Evolutionary conservation across 1,139 yeast genomes (phyloP).

Genomic region (Spathaspora sp.): DNA sequence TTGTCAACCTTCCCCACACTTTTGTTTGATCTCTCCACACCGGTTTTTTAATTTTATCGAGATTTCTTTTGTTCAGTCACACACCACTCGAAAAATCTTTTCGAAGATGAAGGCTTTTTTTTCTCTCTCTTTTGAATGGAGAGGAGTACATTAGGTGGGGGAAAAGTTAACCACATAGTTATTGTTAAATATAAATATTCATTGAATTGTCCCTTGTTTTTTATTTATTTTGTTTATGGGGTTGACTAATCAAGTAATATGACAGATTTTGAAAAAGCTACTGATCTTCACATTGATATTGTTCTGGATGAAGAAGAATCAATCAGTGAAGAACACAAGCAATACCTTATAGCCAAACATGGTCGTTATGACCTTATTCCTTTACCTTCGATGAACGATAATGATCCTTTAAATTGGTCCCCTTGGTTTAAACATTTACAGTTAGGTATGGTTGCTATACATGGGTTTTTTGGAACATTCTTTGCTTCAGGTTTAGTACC

Average conservation of each 20-base stretch:
- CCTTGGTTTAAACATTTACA: slow-evolving; percentile 13
- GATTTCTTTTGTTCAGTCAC: not conserved
- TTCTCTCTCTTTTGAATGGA: too few species aligned
- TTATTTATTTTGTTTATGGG: too few species aligned
- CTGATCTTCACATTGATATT: not conserved
- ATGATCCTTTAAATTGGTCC: slow-evolving; percentile 22
- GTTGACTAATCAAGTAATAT: not conserved
- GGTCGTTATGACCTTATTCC: slow-evolving; percentile 19
- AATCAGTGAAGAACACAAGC: slow-evolving; percentile 13
- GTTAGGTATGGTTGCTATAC: slow-evolving; percentile 19
- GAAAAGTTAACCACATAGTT: not conserved
- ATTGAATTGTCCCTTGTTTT: not conserved
- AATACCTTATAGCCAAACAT: slow-evolving; percentile 18
- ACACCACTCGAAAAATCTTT: too few species aligned
- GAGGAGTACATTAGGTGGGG: not conserved
- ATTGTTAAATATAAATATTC: slow-evolving; percentile 1
- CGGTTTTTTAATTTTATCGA: not conserved
- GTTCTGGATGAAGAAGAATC: slow-evolving; percentile 1
- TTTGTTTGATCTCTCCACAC: not conserved
- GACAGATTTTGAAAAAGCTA: not conserved
- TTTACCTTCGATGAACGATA: slow-evolving; percentile 17
- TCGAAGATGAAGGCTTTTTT: not conserved
- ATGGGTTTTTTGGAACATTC: slow-evolving; percentile 20
- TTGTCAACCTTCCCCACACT: not conserved
- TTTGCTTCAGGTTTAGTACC: slow-evolving; percentile 24